Conservation (phyloP, 768 basidiomycete genomes). For the Phaffia tasmanica region DNA sequence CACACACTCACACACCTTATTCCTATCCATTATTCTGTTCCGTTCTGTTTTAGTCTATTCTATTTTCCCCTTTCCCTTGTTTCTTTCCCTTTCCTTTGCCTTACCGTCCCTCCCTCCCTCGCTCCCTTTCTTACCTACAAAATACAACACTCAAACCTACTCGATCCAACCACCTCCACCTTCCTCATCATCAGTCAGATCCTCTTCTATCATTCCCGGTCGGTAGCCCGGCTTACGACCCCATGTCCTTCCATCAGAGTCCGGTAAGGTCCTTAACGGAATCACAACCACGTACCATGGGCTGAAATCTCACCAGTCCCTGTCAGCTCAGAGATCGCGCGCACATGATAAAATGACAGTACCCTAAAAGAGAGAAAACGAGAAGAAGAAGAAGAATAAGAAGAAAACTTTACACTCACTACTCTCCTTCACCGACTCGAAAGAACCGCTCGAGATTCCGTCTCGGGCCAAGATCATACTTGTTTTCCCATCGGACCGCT, state of each 20-base stretch:
- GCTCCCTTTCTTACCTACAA: background rate
- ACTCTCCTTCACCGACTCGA: slow-evolving; percentile 66
- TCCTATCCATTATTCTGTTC: too few species aligned
- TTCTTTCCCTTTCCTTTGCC: background rate
- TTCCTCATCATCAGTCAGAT: slow-evolving; percentile 69
- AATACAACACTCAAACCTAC: background rate
- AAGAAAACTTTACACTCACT: slow-evolving; percentile 48
- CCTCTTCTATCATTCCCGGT: slow-evolving; percentile 60
- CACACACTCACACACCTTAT: too few species aligned
- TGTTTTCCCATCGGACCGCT: slow-evolving; percentile 75
- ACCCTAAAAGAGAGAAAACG: background rate
- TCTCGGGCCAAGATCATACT: slow-evolving; percentile 74
- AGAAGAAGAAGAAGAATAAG: background rate
- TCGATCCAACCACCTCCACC: slow-evolving; percentile 29
- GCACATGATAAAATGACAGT: background rate
- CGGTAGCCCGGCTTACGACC: slow-evolving; percentile 57
- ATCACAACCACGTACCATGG: slow-evolving; percentile 67
- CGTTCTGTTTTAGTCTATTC: background rate
- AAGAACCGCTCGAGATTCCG: slow-evolving; percentile 70
- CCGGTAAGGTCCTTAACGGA: slow-evolving; percentile 66
- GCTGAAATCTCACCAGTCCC: slow-evolving; percentile 40
- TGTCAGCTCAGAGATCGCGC: too few species aligned
- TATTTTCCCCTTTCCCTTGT: background rate
- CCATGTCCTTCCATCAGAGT: slow-evolving; percentile 75
- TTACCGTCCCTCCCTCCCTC: background rate